A percentile compares a stretch with the other conserved stretches of the same genome.
Evolutionary conservation across 2,329 filamentous ascomycete species (phyloP).

Genomic region (Fusarium bulbicola): DNA sequence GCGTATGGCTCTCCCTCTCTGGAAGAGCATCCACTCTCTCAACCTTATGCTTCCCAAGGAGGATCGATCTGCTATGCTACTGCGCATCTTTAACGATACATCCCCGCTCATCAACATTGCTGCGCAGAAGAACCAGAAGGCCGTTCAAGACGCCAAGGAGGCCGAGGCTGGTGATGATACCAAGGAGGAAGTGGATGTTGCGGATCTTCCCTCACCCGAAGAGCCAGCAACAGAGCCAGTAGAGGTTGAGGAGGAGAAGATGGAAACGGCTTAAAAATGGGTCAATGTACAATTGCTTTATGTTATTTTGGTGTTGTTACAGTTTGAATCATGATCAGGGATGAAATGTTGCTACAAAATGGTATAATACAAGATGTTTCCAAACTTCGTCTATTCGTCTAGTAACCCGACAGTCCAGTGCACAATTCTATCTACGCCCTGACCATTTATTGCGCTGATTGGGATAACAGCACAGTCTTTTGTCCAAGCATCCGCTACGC

Average conservation of each 20-base stretch:
- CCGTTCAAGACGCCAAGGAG: conserved; percentile 47
- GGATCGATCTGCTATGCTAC: conserved; percentile 89
- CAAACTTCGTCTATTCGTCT: conserved; percentile 51
- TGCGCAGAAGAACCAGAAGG: conserved; percentile 57
- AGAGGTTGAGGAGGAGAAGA: conserved; percentile 19
- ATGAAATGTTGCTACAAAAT: conserved; percentile 34
- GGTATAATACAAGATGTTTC: conserved; percentile 34
- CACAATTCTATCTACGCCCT: conserved; percentile 80
- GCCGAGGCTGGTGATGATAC: conserved; percentile 37
- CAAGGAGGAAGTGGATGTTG: conserved; percentile 45
- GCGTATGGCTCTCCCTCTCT: conserved; percentile 88
- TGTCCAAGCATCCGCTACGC: conserved; percentile 65
- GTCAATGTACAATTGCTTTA: conserved; percentile 29
- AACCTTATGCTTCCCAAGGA: conserved; percentile 99
- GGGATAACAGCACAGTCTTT: conserved; percentile 77
- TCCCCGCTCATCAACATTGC: conserved; percentile 81
- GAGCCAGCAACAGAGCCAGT: conserved; percentile 15
- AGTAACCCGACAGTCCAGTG: conserved; percentile 77
- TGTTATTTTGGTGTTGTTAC: conserved; percentile 36
- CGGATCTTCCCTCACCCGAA: conserved; percentile 52
- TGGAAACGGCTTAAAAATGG: conserved; percentile 30
- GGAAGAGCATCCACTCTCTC: conserved; percentile 90
- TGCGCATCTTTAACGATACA: conserved; percentile 90
- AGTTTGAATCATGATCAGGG: conserved; percentile 26
- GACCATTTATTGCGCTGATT: conserved; percentile 86